Evolutionary conservation across 495 filamentous ascomycete species (phyloP), one percentile per base, ranked within the genome.

Genomic region (Podospora fimiseda): DNA sequence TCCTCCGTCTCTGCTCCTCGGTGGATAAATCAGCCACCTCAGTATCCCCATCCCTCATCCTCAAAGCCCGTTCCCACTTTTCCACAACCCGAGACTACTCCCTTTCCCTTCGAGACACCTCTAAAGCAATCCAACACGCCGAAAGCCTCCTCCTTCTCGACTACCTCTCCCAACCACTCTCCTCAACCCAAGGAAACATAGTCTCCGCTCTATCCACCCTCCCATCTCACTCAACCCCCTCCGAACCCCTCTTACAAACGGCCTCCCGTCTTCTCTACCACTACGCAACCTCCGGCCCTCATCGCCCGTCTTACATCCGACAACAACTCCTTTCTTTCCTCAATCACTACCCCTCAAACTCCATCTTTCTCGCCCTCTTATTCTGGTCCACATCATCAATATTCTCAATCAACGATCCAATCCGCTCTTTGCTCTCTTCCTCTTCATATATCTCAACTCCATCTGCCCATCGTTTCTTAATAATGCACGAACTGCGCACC

Each of bases 281-380:
- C 27, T 33, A 33, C 27, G 27, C 27, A 6, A 5, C 11, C 11
- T 33, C 27, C 6, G 27, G 71, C 27, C 72, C 80, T 5, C 87
- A 86, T 69, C 82, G 80, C 55, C 85, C 88, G 9, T 63, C 76
- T 2, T 65, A 76, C 18, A 62, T 95, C 46, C 85, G 87, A 36
- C 61, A 72, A 16, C 62, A 80, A 3, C 73, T 96, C 2, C 57
- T 70, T 5, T 63, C 78, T 22, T 84, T 82, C 55, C 67, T 93
- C 24, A 48, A 53, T 3, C 58, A 72, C 9, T 95, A 87, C 66
- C 90, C 90, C 0, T 71, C 77, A 23, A 96, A 95, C 71, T 88
- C 85, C 1, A 77, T 90, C 33, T 85, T 96, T 56, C 77, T 92
- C 46, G 70, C 78, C 14, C 71, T 91, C 13, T 85, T 84, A 63